Percentiles rank a stretch among this genome's conserved stretches.
Evolutionary conservation across 1,284 basidiomycete genomes (phyloP).

Genomic region (Marasmius sp.): DNA sequence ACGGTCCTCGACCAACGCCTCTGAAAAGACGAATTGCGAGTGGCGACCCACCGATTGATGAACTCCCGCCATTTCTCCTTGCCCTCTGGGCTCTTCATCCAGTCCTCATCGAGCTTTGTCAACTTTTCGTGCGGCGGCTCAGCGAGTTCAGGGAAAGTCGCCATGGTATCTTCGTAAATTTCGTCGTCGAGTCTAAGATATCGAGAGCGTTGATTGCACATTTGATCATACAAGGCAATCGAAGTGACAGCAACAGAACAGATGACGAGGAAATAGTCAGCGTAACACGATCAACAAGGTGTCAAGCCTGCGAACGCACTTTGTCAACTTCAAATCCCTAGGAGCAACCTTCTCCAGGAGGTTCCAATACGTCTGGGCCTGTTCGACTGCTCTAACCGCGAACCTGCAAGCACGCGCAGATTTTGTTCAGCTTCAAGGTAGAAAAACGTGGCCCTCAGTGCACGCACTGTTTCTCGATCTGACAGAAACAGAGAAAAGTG

Average conservation of each 20-base stretch:
- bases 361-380: slow-evolving; percentile 98
- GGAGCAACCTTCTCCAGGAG: slow-evolving; percentile 84
- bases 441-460: not conserved
- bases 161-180: slow-evolving; percentile 79
- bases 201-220: not conserved
- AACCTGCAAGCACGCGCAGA: slow-evolving; percentile 52
- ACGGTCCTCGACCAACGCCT: not conserved
- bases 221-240: slow-evolving; percentile 22
- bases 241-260: too few relatives aligned
- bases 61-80: slow-evolving; percentile 94
- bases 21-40: not conserved
- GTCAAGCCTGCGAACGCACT: slow-evolving; percentile 44
- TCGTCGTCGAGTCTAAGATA: slow-evolving; percentile 84
- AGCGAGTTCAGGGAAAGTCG: slow-evolving; percentile 83
- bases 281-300: too few relatives aligned
- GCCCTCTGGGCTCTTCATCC: slow-evolving; percentile 89
- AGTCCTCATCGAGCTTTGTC: slow-evolving; percentile 84
- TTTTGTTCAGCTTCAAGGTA: not conserved
- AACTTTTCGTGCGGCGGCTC: slow-evolving; percentile 67
- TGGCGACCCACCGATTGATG: slow-evolving; percentile 72
- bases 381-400: slow-evolving; percentile 95
- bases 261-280: too few relatives aligned
- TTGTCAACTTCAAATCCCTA: slow-evolving; percentile 76
- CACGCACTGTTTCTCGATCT: slow-evolving; percentile 96
- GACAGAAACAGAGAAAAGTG: slow-evolving; percentile 5